phyloP scores from a whole-genome alignment of 805 yeast species.

The Hanseniaspora jakobsenii region DNA sequence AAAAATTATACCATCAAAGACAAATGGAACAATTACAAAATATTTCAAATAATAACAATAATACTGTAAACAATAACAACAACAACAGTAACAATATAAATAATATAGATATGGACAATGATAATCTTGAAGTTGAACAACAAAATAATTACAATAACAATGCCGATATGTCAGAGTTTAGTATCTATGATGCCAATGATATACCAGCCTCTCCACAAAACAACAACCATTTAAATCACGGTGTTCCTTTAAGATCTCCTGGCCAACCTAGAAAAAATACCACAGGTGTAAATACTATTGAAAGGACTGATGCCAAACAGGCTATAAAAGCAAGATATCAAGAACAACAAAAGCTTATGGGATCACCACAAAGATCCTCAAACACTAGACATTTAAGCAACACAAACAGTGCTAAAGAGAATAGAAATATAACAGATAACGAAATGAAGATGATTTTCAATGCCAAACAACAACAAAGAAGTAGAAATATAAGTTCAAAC shows the following conservation, averaged over 20 bases:
- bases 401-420: slow-evolving; percentile 12
- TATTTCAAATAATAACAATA: no score
- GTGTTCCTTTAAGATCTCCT: slow-evolving; percentile 85
- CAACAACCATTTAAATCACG: slow-evolving; percentile 41
- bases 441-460: slow-evolving; percentile 15
- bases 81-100: slow-evolving; percentile 20
- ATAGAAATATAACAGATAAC: slow-evolving; percentile 6
- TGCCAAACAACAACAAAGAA: slow-evolving; percentile 15
- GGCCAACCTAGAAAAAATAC: slow-evolving; percentile 83
- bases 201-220: slow-evolving; percentile 21
- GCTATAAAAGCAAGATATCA: slow-evolving; percentile 13
- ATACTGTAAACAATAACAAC: slow-evolving; percentile 11
- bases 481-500: slow-evolving; percentile 13
- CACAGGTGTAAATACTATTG: slow-evolving; percentile 28
- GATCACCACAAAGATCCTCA: slow-evolving; percentile 13
- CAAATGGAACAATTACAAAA: slow-evolving; percentile 22
- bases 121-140: no score
- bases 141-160: background rate
- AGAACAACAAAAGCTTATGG: slow-evolving; percentile 12
- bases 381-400: slow-evolving; percentile 15
- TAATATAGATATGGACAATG: slow-evolving; percentile 28
- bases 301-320: slow-evolving; percentile 17
- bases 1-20: slow-evolving; percentile 27
- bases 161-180: slow-evolving; percentile 28
- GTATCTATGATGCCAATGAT: slow-evolving; percentile 26